Conservation (phyloP, 495 filamentous ascomycete species). For the Penicillium tannophilum region DNA sequence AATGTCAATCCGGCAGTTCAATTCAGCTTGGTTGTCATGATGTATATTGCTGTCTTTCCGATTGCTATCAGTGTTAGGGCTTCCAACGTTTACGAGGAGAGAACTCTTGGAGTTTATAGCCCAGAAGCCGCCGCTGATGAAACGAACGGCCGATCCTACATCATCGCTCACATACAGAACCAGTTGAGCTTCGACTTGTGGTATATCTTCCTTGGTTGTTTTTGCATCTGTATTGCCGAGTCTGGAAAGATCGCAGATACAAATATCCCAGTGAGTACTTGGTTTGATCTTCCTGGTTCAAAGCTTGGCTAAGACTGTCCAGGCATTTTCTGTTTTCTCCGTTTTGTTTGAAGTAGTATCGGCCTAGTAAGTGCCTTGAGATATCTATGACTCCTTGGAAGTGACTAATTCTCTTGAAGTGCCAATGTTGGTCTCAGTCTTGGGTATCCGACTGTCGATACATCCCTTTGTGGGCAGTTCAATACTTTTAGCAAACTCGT, state of each 20-base stretch:
- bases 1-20: conserved; percentile 47
- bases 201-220: neutral
- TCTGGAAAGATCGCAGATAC: neutral
- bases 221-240: neutral
- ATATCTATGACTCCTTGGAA: too few species aligned
- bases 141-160: neutral
- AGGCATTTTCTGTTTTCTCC: neutral
- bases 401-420: neutral
- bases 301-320: neutral
- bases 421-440: neutral
- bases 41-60: conserved; percentile 76
- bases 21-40: conserved; percentile 64
- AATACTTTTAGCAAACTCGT: conserved; percentile 76
- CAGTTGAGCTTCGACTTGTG: neutral
- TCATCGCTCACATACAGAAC: neutral
- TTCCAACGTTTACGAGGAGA: conserved; percentile 69
- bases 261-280: neutral
- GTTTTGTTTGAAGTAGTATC: neutral
- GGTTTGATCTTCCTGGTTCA: neutral
- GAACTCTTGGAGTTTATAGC: conserved; percentile 67
- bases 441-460: neutral
- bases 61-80: conserved; percentile 73
- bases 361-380: neutral
- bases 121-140: conserved; percentile 33
- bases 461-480: conserved; percentile 74